Percentiles rank a stretch among this genome's conserved stretches.
Conservation (phyloP, 2,329 filamentous ascomycete species). For the Aschersonia sp. region DNA sequence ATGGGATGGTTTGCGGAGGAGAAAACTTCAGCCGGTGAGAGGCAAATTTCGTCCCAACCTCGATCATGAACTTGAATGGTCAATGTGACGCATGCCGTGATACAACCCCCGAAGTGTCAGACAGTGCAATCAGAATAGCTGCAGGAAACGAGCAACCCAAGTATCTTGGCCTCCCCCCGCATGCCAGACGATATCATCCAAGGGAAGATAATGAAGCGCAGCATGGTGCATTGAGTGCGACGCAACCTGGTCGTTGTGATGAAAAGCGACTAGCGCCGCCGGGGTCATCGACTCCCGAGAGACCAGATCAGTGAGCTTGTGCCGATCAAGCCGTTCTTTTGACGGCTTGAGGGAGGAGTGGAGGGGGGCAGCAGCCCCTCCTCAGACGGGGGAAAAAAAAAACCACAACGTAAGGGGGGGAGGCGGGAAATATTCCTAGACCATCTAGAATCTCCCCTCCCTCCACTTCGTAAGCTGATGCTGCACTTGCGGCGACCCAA, state of each 20-base stretch:
- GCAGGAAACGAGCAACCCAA: not conserved
- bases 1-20: too few species aligned
- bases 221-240: not conserved
- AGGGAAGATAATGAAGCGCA: not conserved
- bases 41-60: too few species aligned
- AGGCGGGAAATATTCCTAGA: not conserved
- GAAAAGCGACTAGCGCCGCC: too few species aligned
- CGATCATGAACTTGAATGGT: too few species aligned
- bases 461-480: not conserved
- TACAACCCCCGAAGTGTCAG: not conserved
- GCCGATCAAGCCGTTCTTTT: not conserved
- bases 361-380: too few species aligned
- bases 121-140: not conserved
- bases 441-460: not conserved
- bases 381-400: not conserved
- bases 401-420: not conserved
- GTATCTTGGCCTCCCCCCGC: not conserved
- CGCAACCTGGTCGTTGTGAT: not conserved
- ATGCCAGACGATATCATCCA: not conserved
- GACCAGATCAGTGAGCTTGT: not conserved
- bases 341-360: too few species aligned
- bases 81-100: not conserved
- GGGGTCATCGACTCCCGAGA: not conserved
- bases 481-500: too few species aligned
- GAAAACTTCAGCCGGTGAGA: too few species aligned